Percentiles rank a stretch among this genome's conserved stretches.
Evolutionary conservation across 371 early-diverging fungal genomes (phyloP).

Genomic region (Rhizopus stolonifer): DNA sequence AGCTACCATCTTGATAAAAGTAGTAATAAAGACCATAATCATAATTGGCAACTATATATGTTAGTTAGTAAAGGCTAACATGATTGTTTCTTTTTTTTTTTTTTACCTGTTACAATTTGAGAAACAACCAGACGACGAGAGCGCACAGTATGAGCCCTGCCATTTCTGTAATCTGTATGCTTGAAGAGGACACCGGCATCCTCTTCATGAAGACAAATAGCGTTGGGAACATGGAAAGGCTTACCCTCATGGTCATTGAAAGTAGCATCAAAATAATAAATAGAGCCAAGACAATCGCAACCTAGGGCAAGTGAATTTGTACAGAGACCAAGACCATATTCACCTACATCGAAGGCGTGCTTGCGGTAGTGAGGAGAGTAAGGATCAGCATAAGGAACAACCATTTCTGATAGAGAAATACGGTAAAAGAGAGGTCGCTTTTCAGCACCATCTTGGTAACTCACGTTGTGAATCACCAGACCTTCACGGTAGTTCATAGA

Average conservation of each 20-base stretch:
- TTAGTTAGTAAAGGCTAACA: neutral
- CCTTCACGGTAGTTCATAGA: constrained; percentile 60
- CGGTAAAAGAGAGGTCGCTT: constrained; percentile 50
- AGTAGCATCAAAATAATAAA: constrained; percentile 55
- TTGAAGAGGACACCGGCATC: constrained; percentile 54
- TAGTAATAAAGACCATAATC: constrained; percentile 60
- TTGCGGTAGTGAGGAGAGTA: constrained; percentile 43
- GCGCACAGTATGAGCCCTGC: constrained; percentile 50
- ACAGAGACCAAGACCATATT: constrained; percentile 53
- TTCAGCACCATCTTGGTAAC: constrained; percentile 48
- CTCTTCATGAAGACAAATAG: constrained; percentile 57
- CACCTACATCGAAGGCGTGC: constrained; percentile 58
- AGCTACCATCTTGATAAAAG: constrained; percentile 58
- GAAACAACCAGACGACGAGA: constrained; percentile 52
- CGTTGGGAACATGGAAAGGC: constrained; percentile 51
- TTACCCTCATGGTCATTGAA: constrained; percentile 51
- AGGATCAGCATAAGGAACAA: constrained; percentile 60
- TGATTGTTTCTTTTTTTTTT: neutral
- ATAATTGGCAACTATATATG: constrained; percentile 47
- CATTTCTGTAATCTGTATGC: constrained; percentile 56
- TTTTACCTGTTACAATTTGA: constrained; percentile 52
- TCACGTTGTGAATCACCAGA: constrained; percentile 54
- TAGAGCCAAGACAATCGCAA: constrained; percentile 57
- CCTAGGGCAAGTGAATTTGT: constrained; percentile 44
- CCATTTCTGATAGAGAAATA: constrained; percentile 54